Evolutionary conservation across 805 yeast genomes (phyloP).

Genomic region (Nakazawaea pomicola): DNA sequence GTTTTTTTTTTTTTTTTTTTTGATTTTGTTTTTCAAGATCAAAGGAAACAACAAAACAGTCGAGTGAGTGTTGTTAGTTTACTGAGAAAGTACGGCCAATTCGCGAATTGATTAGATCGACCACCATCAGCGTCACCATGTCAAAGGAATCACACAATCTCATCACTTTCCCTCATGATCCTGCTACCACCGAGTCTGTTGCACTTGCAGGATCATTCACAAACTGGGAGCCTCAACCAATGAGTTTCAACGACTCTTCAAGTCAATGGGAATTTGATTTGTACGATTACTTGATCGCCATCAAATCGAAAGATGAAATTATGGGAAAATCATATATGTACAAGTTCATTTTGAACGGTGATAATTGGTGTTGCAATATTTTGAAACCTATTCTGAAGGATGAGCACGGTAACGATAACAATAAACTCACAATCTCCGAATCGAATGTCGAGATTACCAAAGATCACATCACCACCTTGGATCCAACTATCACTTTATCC

Average conservation of each 20-base stretch:
- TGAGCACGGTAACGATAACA: constrained; percentile 22
- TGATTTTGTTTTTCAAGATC: too few relatives aligned
- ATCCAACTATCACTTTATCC: constrained; percentile 13
- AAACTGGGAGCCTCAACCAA: constrained; percentile 4
- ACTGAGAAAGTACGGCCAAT: background rate
- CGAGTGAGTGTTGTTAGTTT: too few relatives aligned
- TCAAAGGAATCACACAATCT: background rate
- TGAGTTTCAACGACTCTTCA: background rate
- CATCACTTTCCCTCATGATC: constrained; percentile 10
- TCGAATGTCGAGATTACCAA: constrained; percentile 1
- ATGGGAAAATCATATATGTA: constrained; percentile 17
- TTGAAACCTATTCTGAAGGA: constrained; percentile 19
- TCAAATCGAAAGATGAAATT: constrained; percentile 5
- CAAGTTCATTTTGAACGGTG: constrained; percentile 24
- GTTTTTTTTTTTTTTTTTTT: too few relatives aligned
- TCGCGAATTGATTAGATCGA: background rate
- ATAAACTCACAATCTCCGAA: constrained; percentile 15
- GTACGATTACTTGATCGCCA: constrained; percentile 11
- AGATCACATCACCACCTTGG: constrained; percentile 4
- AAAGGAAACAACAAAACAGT: too few relatives aligned
- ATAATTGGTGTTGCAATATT: constrained; percentile 23
- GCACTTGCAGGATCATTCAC: constrained; percentile 11
- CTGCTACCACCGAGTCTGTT: constrained; percentile 1
- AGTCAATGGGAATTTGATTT: constrained; percentile 7
- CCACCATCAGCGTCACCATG: background rate